These are phyloP conservation scores for Penstemon eatonii DNA, from an alignment of 257 asterid species.

Conservation along the genomic window DNA sequence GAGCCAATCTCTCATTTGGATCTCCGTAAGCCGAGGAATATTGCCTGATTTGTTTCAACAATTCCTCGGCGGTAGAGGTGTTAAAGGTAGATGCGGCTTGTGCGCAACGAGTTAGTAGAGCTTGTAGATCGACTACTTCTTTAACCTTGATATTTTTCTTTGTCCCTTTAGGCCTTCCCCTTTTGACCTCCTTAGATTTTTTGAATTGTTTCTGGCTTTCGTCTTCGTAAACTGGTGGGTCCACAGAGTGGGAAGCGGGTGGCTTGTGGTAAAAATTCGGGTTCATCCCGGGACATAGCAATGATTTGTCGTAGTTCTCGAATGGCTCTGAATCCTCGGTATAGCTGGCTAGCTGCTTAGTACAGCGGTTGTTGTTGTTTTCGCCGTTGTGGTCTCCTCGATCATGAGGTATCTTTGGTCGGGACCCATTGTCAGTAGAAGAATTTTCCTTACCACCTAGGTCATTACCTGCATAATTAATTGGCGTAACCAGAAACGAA, in stretches of 20 bases:
- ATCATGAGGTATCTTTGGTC: conserved; percentile 15
- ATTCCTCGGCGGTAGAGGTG: conserved; percentile 24
- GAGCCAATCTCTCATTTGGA: conserved; percentile 54
- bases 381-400: conserved; percentile 26
- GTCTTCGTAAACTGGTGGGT: conserved; percentile 31
- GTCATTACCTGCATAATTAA: background rate
- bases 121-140: conserved; percentile 41
- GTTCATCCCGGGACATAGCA: conserved; percentile 59
- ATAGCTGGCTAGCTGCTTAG: conserved; percentile 43
- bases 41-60: conserved; percentile 40
- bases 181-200: conserved; percentile 33
- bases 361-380: conserved; percentile 9
- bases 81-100: conserved; percentile 46
- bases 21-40: conserved; percentile 53
- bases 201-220: conserved; percentile 30
- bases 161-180: conserved; percentile 54
- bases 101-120: conserved; percentile 53
- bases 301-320: conserved; percentile 51
- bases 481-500: too few relatives aligned
- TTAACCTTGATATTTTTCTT: conserved; percentile 30
- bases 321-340: conserved; percentile 30
- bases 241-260: background rate
- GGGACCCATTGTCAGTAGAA: background rate
- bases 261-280: conserved; percentile 49
- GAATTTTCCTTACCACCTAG: conserved; percentile 8